phyloP scores from a whole-genome alignment of 1,284 basidiomycete genomes.

The Flammula alnicola region DNA sequence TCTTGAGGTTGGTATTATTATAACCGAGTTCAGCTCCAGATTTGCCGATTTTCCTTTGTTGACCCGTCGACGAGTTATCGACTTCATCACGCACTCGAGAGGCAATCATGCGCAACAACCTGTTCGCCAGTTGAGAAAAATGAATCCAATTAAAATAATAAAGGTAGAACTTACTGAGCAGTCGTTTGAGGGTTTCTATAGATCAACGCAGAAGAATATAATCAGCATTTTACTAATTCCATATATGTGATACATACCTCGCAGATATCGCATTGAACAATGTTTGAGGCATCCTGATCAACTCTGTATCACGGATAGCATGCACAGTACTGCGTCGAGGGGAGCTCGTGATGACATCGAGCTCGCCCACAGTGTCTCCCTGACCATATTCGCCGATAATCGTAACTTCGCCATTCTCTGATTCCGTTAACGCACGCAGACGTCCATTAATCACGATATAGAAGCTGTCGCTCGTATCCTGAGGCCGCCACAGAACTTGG shows the following conservation, averaged over 20 bases:
- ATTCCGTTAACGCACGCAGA: slow-evolving; percentile 81
- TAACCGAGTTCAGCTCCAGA: slow-evolving; percentile 63
- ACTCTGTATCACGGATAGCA: slow-evolving; percentile 96
- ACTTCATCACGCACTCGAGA: slow-evolving; percentile 88
- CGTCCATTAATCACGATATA: slow-evolving; percentile 99
- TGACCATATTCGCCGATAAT: slow-evolving; percentile 96
- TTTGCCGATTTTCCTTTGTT: slow-evolving; percentile 44
- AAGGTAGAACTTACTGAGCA: slow-evolving; percentile 69
- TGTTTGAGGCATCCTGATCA: slow-evolving; percentile 97
- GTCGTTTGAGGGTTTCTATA: slow-evolving; percentile 92
- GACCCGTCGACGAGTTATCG: slow-evolving; percentile 54
- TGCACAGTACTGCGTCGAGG: slow-evolving; percentile 90
- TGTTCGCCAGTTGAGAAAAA: slow-evolving; percentile 30
- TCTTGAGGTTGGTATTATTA: slow-evolving; percentile 93
- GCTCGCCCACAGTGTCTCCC: slow-evolving; percentile 84
- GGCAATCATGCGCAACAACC: slow-evolving; percentile 90
- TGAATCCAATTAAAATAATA: slow-evolving; percentile 1
- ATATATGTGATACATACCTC: slow-evolving; percentile 48
- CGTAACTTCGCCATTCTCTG: slow-evolving; percentile 72
- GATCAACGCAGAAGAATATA: not conserved
- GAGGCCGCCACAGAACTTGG: slow-evolving; percentile 90
- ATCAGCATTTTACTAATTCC: not conserved
- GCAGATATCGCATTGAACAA: slow-evolving; percentile 97
- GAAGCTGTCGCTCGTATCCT: slow-evolving; percentile 91
- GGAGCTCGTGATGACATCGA: slow-evolving; percentile 98